Conservation (phyloP, 306 rosid genomes). For the Casuarina equisetifolia region DNA sequence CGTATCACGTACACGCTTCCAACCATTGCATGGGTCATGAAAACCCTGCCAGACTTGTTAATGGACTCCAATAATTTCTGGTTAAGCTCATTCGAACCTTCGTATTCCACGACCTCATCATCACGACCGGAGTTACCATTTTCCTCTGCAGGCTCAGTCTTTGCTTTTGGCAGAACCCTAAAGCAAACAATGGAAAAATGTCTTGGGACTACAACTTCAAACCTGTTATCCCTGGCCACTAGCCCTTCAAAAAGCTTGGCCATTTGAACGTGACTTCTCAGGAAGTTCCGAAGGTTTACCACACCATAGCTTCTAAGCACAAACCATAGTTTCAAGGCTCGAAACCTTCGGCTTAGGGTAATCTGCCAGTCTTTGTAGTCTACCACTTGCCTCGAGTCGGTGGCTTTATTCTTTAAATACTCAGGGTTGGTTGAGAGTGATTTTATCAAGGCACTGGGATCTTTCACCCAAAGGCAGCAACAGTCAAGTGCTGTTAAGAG, state of each 20-base stretch:
- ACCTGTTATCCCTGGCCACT: conserved; percentile 21
- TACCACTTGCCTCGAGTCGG: too few relatives aligned
- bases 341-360: too few relatives aligned
- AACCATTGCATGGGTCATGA: conserved; percentile 45
- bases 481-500: conserved; percentile 38
- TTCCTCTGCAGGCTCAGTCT: too few relatives aligned
- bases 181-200: too few relatives aligned
- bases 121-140: background rate
- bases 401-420: too few relatives aligned
- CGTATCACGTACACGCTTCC: conserved; percentile 38
- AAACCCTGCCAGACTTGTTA: conserved; percentile 27
- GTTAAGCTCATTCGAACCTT: conserved; percentile 31
- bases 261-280: conserved; percentile 31
- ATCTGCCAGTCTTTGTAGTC: too few relatives aligned
- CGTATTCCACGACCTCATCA: background rate
- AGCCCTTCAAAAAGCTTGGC: conserved; percentile 31
- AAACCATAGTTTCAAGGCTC: too few relatives aligned
- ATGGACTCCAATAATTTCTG: conserved; percentile 33
- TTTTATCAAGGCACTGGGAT: conserved; percentile 6
- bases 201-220: conserved; percentile 10
- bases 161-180: too few relatives aligned
- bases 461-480: conserved; percentile 43
- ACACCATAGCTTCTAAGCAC: too few relatives aligned
- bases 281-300: background rate
- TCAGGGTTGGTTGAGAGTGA: background rate